Base-by-base conservation (phyloP, 2,329 filamentous ascomycete species). In the Huntiella omanensis region DNA sequence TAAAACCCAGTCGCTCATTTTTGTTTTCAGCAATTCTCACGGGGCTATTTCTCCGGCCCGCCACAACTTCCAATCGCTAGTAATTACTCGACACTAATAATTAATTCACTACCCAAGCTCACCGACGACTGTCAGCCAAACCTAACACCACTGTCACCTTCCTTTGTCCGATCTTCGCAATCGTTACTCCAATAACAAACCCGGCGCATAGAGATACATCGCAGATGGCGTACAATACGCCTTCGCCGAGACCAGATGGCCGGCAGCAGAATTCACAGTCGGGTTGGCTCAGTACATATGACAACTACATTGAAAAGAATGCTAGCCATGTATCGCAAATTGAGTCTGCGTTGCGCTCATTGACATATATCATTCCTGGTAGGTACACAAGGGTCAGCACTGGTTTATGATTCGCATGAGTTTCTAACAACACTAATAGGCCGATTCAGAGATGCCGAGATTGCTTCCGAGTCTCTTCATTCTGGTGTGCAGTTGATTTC, bases 361-460 rank as follows among this genome's bases (percentile, higher is more conserved):
- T 98, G 53, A 95, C 88, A 41, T 98, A 98, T 60, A 86, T 98
- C 53, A 91, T 96, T 43, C 91, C 88, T 49, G 87, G 82, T 77
- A 44, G 12, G 48, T 19, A 43, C 12, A 13, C 12, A 12, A 28
- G 22, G 22, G 22, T 28, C 22, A 28, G 17, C 17, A 28, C 22
- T 28, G 7, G 22, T 28, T 28, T 8, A 28, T 28, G 22, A 10
- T 3, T 28, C 3, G 22, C 22, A 28, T 7, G 6, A 28, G 22
- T 28, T 28, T 15, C 40, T 45, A 13, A 5, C 10, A 4, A 7
- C 10, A 8, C 17, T 4, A 19, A n/a, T 51, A 80, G 78, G 83
- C 48, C 82, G 83, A 46, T 88, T 88, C 56, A 77, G 83, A 55
- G 88, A 96, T 63, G 87, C 88, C 52, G 91, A 96, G 60, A 80